Base-by-base conservation (phyloP, 2,329 filamentous ascomycete genomes). In the Corinectria fuckeliana region DNA sequence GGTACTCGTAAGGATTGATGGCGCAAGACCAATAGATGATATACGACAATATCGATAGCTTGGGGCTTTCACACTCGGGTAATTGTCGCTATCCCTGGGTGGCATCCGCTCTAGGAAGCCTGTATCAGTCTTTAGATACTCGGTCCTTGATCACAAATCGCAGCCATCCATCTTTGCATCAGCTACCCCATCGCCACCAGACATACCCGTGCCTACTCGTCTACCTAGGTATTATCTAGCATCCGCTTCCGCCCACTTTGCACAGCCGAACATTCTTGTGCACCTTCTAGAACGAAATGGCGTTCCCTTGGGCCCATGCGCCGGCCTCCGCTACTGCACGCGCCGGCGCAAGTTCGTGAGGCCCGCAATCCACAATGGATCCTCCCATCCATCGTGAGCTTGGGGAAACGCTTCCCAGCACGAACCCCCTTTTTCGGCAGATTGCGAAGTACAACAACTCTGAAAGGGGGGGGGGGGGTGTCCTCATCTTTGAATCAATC, bases 261-360 rank as follows among this genome's bases (percentile, higher is more conserved):
- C n/a, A n/a, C n/a, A n/a, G n/a, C n/a, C n/a, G n/a, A n/a, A n/a
- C 39, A 62, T 48, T 55, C 49, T 58, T 44, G 38, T 51, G 47
- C 50, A 50, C 64, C 63, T 69, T 69, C 67, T 69, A 69, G 67
- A 69, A 69, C 57, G 56, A 67, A 62, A 68, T 67, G 67, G 66
- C 62, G 53, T 68, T 52, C 50, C n/a, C 50, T 47, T 30, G 21
- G 39, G 26, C 41, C 38, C 54, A 50, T 45, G 45, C 41, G 18
- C 50, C 50, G 28, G 56, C 55, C 63, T 58, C 63, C 65, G 62
- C 65, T 36, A 36, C 20, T 45, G 32, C 55, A 48, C 49, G 53
- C 49, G 53, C 44, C 30, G 39, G 39, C 28, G 14, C 25, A 10
- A n/a, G 42, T 45, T 45, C 25, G 42, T 45, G 9, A 20, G 26